A percentile compares a stretch with the other conserved stretches of the same genome.
Evolutionary conservation across 2,329 filamentous ascomycete genomes (phyloP).

Genomic region (Ophiocordyceps robertsii): DNA sequence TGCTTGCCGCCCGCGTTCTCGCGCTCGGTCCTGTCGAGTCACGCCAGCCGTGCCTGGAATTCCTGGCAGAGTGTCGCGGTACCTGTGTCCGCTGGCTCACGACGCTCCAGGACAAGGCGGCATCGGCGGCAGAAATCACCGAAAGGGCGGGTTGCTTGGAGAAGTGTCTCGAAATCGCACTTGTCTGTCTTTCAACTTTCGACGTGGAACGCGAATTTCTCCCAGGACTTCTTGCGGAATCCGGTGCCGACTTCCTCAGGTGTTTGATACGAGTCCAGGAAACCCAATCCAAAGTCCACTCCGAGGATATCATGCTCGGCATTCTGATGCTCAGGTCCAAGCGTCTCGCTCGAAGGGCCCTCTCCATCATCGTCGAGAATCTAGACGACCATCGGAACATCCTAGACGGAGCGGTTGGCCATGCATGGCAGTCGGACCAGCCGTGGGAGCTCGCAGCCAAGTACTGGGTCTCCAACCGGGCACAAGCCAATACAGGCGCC

Average conservation of each 20-base stretch:
- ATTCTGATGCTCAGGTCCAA: neutral
- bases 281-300: neutral
- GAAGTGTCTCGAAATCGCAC: conserved; percentile 1
- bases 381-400: neutral
- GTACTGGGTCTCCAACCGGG: conserved; percentile 1
- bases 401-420: neutral
- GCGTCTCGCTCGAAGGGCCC: neutral
- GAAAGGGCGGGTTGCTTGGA: neutral
- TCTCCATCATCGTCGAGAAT: neutral
- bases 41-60: neutral
- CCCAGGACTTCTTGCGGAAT: neutral
- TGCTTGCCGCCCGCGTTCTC: neutral
- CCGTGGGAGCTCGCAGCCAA: neutral
- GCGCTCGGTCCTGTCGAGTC: neutral
- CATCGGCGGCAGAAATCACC: neutral
- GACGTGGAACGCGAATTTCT: conserved; percentile 1
- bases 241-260: neutral
- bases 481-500: neutral
- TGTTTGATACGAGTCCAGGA: neutral
- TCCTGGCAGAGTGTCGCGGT: neutral
- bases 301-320: neutral
- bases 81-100: neutral
- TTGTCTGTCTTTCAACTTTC: conserved; percentile 1
- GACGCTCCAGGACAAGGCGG: neutral
- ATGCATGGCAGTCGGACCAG: neutral